Conservation (phyloP, 352 stramenopile species). For the Phytophthora tubulina region DNA sequence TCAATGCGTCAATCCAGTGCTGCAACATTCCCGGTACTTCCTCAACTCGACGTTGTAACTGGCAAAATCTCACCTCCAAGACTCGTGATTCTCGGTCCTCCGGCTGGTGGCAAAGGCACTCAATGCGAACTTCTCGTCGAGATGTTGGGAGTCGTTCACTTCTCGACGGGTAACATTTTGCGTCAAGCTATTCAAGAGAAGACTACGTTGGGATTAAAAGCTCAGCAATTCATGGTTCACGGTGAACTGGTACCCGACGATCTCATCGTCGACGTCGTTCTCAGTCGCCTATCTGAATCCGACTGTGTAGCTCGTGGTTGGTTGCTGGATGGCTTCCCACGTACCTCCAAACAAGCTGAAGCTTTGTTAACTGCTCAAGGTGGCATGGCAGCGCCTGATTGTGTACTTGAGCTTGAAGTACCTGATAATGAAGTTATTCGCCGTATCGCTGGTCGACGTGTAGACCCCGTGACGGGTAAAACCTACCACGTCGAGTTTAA, state of each 20-base stretch:
- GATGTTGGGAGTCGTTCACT: slow-evolving; percentile 91
- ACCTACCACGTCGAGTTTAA: slow-evolving; percentile 98
- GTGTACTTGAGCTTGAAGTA: slow-evolving; percentile 94
- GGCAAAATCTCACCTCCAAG: slow-evolving; percentile 35
- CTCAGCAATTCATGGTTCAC: slow-evolving; percentile 91
- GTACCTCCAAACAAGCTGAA: slow-evolving; percentile 86
- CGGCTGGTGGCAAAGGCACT: slow-evolving; percentile 94
- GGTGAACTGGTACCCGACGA: slow-evolving; percentile 92
- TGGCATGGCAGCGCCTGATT: slow-evolving; percentile 78
- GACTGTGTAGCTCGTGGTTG: slow-evolving; percentile 91
- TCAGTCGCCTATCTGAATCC: slow-evolving; percentile 74
- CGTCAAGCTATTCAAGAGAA: slow-evolving; percentile 85
- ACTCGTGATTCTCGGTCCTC: slow-evolving; percentile 92
- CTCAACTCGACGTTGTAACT: neutral
- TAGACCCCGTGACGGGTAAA: slow-evolving; percentile 93
- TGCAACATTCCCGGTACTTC: neutral
- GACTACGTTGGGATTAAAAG: slow-evolving; percentile 64
- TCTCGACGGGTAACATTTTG: slow-evolving; percentile 95
- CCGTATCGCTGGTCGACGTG: slow-evolving; percentile 95
- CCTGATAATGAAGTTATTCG: slow-evolving; percentile 95
- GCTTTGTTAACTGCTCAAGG: slow-evolving; percentile 65
- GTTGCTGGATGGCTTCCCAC: slow-evolving; percentile 95
- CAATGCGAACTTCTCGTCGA: slow-evolving; percentile 93
- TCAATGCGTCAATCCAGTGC: slow-evolving; percentile 19
- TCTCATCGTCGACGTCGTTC: slow-evolving; percentile 90